Percentiles rank a stretch among this genome's conserved stretches.
Conservation (phyloP, 164 flowering plant species). For the Malania oleifera region DNA sequence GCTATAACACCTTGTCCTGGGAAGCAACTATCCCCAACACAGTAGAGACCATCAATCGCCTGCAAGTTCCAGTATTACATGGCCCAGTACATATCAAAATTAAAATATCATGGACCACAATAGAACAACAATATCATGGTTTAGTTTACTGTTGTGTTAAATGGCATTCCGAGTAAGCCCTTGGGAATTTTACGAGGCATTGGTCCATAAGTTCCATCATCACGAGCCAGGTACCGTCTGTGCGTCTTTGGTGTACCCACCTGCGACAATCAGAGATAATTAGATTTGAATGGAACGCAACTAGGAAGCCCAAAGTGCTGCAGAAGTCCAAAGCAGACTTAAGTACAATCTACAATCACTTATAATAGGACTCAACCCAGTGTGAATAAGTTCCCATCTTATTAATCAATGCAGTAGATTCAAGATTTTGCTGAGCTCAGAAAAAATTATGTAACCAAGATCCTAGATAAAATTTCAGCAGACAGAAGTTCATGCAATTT, state of each 20-base stretch:
- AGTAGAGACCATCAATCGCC: conserved; percentile 84
- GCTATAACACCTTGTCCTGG: conserved; percentile 99
- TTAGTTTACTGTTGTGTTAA: conserved; percentile 81
- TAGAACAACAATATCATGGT: too few relatives aligned
- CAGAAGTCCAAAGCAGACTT: neutral
- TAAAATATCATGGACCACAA: neutral
- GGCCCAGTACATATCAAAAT: neutral
- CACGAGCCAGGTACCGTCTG: conserved; percentile 82
- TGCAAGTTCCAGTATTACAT: conserved; percentile 29
- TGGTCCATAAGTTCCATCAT: conserved; percentile 92
- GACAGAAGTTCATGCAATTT: too few relatives aligned
- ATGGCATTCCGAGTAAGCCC: conserved; percentile 94
- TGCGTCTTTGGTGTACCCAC: conserved; percentile 98
- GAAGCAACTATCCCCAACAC: conserved; percentile 99
- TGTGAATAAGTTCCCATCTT: too few relatives aligned
- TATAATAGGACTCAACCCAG: too few relatives aligned
- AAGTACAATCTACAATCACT: too few relatives aligned
- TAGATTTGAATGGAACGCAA: neutral
- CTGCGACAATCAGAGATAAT: conserved; percentile 31
- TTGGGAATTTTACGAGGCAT: conserved; percentile 81
- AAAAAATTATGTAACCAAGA: too few relatives aligned
- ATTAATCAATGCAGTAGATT: too few relatives aligned
- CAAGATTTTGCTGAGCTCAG: too few relatives aligned
- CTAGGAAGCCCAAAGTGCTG: neutral
- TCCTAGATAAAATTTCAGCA: too few relatives aligned